Percentiles rank a stretch among this genome's conserved stretches.
Evolutionary conservation across 768 basidiomycete species (phyloP).

Genomic region (Termitomyces sp.): DNA sequence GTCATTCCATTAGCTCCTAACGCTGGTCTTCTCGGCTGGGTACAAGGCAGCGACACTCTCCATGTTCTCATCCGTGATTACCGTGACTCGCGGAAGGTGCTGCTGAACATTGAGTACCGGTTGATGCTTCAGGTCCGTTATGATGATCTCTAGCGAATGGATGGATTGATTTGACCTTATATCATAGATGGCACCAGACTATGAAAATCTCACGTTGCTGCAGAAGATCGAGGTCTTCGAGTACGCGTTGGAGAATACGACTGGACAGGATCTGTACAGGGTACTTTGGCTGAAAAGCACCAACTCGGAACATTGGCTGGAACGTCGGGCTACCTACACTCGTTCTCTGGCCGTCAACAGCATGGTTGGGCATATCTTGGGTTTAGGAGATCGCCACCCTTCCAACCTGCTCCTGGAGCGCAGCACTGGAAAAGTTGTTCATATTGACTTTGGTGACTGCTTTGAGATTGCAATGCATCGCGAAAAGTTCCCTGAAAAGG

Average conservation of each 20-base stretch:
- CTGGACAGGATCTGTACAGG: constrained; percentile 94
- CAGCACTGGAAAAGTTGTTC: constrained; percentile 89
- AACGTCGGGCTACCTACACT: constrained; percentile 92
- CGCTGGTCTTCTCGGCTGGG: constrained; percentile 93
- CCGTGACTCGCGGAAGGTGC: constrained; percentile 91
- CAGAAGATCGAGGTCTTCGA: constrained; percentile 99
- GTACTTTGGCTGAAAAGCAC: constrained; percentile 94
- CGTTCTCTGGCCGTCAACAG: constrained; percentile 94
- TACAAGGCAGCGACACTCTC: constrained; percentile 90
- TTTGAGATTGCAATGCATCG: constrained; percentile 98
- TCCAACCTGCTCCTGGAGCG: constrained; percentile 92
- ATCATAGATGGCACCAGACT: constrained; percentile 94
- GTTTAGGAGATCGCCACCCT: constrained; percentile 96
- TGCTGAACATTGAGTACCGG: constrained; percentile 97
- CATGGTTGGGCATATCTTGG: constrained; percentile 98
- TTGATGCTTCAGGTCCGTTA: constrained; percentile 86
- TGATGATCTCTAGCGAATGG: background rate
- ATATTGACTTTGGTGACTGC: constrained; percentile 97
- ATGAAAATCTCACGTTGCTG: constrained; percentile 87
- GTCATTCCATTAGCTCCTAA: constrained; percentile 95
- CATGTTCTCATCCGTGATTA: constrained; percentile 96
- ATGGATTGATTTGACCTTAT: background rate
- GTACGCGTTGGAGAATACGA: constrained; percentile 96
- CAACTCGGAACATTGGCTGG: constrained; percentile 97
- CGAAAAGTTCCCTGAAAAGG: constrained; percentile 98